Evolutionary conservation across 306 rosid genomes (phyloP).

Genomic region (Acmispon strigosus): DNA sequence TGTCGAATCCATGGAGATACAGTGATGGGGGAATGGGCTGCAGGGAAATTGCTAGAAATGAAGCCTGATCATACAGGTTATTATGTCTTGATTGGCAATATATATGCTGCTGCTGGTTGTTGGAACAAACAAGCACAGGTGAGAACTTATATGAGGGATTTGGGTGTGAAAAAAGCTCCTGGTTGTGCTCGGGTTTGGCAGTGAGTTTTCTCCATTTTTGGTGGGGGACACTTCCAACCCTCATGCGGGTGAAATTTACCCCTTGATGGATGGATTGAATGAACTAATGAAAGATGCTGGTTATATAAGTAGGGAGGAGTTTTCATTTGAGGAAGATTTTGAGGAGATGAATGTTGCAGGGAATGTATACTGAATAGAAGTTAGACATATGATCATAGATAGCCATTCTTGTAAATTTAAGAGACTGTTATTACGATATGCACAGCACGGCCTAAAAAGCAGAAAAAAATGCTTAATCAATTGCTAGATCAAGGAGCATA

Average conservation of each 20-base stretch:
- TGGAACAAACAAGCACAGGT: constrained; percentile 62
- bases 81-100: constrained; percentile 80
- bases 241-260: constrained; percentile 35
- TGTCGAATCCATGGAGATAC: constrained; percentile 64
- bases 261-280: constrained; percentile 57
- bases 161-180: constrained; percentile 71
- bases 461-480: background rate
- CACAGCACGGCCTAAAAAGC: background rate
- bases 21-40: constrained; percentile 82
- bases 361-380: constrained; percentile 9
- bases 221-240: constrained; percentile 64
- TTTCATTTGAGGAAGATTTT: constrained; percentile 40
- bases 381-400: background rate
- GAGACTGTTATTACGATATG: background rate
- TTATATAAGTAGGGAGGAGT: constrained; percentile 23
- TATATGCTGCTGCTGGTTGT: constrained; percentile 83
- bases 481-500: background rate
- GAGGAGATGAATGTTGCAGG: constrained; percentile 26
- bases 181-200: constrained; percentile 79
- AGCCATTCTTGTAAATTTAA: background rate
- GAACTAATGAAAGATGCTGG: constrained; percentile 58
- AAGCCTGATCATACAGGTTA: constrained; percentile 69
- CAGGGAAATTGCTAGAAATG: constrained; percentile 71
- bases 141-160: constrained; percentile 77
- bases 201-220: constrained; percentile 47